phyloP scores from a whole-genome alignment of 192 early-diverging fungal species.

The Coemansia sp. region DNA sequence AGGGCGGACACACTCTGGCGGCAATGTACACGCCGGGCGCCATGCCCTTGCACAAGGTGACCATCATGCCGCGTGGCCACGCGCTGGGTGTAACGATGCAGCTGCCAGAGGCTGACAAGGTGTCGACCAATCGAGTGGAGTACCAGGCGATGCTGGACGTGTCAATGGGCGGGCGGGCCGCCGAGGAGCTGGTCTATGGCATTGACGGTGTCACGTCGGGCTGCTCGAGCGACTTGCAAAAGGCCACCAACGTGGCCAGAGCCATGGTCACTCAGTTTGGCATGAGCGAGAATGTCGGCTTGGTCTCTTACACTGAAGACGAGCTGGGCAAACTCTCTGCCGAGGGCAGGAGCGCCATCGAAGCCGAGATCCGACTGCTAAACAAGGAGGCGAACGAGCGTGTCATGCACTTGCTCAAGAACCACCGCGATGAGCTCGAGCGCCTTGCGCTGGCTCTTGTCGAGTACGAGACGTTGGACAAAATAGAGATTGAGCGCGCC shows the following conservation, averaged over 20 bases:
- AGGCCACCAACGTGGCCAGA: conserved; percentile 84
- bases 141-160: conserved; percentile 88
- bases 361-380: conserved; percentile 75
- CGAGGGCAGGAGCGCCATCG: conserved; percentile 76
- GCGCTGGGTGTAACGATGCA: conserved; percentile 79
- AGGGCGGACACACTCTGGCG: conserved; percentile 95
- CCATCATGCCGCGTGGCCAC: conserved; percentile 93
- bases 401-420: conserved; percentile 66
- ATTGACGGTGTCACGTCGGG: conserved; percentile 91
- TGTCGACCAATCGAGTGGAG: conserved; percentile 74
- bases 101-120: conserved; percentile 88
- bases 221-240: conserved; percentile 83
- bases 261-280: conserved; percentile 89
- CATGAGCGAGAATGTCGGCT: conserved; percentile 92
- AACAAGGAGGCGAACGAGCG: conserved; percentile 68
- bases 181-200: conserved; percentile 97
- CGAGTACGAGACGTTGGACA: conserved; percentile 88
- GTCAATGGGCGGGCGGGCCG: conserved; percentile 96
- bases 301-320: conserved; percentile 70
- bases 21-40: conserved; percentile 94
- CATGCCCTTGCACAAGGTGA: conserved; percentile 95
- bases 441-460: conserved; percentile 87
- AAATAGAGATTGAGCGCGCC: conserved; percentile 74
- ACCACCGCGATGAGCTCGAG: conserved; percentile 83
- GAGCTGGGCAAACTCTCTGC: conserved; percentile 69